These are phyloP conservation scores for Sugiyamaella boreocaroliniensis DNA, from an alignment of 805 yeast genomes.

Conservation along the genomic window DNA sequence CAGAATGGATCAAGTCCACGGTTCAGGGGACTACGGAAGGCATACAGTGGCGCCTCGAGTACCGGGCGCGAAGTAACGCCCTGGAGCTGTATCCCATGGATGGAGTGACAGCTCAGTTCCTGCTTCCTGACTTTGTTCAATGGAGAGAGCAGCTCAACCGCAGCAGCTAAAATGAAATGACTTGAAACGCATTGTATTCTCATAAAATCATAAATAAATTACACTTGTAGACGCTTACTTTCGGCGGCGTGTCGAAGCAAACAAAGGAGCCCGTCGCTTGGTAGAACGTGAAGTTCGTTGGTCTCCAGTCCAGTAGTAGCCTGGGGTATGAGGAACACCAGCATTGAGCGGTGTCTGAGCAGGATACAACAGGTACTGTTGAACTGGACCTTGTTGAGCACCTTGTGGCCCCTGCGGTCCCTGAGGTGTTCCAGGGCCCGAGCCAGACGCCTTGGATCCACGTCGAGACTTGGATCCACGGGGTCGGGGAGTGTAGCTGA, in stretches of 20 bases:
- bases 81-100: slow-evolving; percentile 13
- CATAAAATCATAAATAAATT: neutral
- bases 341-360: neutral
- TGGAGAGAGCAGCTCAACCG: slow-evolving; percentile 39
- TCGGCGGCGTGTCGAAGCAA: neutral
- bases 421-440: neutral
- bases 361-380: neutral
- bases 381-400: neutral
- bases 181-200: neutral
- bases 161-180: neutral
- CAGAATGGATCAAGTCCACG: slow-evolving; percentile 61
- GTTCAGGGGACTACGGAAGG: neutral
- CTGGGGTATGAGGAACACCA: neutral
- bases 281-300: neutral
- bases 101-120: slow-evolving; percentile 36
- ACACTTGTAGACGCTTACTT: neutral
- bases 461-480: neutral
- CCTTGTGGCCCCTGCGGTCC: neutral
- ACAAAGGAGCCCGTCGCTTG: neutral
- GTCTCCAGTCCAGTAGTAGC: neutral
- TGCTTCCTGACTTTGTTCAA: slow-evolving; percentile 45
- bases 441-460: neutral
- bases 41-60: neutral
- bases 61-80: neutral
- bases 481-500: slow-evolving; percentile 16